Base-by-base conservation (phyloP, 1,139 yeast species). In the Lipomyces yarrowii region DNA sequence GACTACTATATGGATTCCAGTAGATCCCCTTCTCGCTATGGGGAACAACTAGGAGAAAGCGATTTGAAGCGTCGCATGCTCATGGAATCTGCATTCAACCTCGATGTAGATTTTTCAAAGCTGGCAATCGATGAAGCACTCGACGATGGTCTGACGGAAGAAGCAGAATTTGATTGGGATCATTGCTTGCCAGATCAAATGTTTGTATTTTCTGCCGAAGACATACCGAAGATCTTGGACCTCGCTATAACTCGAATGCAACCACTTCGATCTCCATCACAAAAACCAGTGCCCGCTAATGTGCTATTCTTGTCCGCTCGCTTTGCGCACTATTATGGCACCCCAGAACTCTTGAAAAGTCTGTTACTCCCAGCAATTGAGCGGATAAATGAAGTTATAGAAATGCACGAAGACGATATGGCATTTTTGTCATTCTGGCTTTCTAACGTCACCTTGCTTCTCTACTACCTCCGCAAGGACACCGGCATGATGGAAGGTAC, bases 231-330 rank as follows among this genome's bases (percentile, higher is more conserved):
- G 59, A 76, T 81, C 55, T 72, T 81, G 39, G 80, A 80, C 61
- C 66, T 77, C 37, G 78, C 79, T 3, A 76, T 81, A 53, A 71
- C 79, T 8, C 73, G 78, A 18, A 74, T 78, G 71, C 73, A 71
- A 59, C 83, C 83, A 1, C 77, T 77, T 59, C 71, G 83, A 51
- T 74, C 78, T 26, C 74, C 74, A 33, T 68, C 73, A 10, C 82
- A 80, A 69, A 75, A 76, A 64, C 82, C 83, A 0, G 74, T 78
- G 21, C 81, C 83, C 0, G 83, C 84, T 2, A 80, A 81, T 68
- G 75, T 80, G 61, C 65, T 81, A 3, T 81, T 80, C 65, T 71
- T 81, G 57, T 76, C 79, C 30, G 76, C 80, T 2, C 73, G 84
- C 32, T 81, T 79, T 67, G 82, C 81, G 10, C 79, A 77, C 63